Evolutionary conservation across 495 filamentous ascomycete genomes (phyloP).

Genomic region (Aspergillus biplanus): DNA sequence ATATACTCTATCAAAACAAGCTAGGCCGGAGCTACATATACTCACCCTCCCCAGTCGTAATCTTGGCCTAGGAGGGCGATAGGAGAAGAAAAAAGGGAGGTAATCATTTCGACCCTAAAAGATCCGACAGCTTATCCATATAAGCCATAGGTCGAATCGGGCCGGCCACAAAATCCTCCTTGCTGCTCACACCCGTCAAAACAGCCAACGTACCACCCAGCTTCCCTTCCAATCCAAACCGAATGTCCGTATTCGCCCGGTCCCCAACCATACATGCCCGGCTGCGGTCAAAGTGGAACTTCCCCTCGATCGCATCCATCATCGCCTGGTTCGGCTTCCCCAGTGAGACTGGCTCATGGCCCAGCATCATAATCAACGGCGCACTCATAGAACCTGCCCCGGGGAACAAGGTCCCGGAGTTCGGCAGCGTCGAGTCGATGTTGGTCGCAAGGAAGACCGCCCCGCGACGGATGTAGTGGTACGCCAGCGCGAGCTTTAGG

Average conservation of each 20-base stretch:
- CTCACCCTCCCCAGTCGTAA: background rate
- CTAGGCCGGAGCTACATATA: too few species aligned
- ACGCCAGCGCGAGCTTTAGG: slow-evolving; percentile 81
- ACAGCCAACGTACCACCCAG: slow-evolving; percentile 91
- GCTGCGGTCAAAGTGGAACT: slow-evolving; percentile 82
- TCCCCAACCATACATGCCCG: slow-evolving; percentile 97
- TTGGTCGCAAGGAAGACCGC: slow-evolving; percentile 96
- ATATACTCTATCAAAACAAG: background rate
- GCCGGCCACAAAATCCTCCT: slow-evolving; percentile 76
- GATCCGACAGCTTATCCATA: slow-evolving; percentile 80
- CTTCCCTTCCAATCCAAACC: slow-evolving; percentile 89
- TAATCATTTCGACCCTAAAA: slow-evolving; percentile 44
- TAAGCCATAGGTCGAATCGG: slow-evolving; percentile 75
- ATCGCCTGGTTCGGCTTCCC: slow-evolving; percentile 97
- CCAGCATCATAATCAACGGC: slow-evolving; percentile 76
- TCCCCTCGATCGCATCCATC: slow-evolving; percentile 99
- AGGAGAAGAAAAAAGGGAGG: background rate
- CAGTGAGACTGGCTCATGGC: slow-evolving; percentile 69
- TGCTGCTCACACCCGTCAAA: slow-evolving; percentile 83
- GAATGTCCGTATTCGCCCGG: slow-evolving; percentile 91
- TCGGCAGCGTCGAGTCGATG: slow-evolving; percentile 83
- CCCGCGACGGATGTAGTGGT: slow-evolving; percentile 79
- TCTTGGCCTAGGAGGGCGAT: background rate
- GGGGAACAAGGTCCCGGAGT: slow-evolving; percentile 79
- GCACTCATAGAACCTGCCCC: slow-evolving; percentile 85